These are phyloP conservation scores for Zychaea mexicana DNA, from an alignment of 371 early-diverging fungal genomes.

Conservation along the genomic window DNA sequence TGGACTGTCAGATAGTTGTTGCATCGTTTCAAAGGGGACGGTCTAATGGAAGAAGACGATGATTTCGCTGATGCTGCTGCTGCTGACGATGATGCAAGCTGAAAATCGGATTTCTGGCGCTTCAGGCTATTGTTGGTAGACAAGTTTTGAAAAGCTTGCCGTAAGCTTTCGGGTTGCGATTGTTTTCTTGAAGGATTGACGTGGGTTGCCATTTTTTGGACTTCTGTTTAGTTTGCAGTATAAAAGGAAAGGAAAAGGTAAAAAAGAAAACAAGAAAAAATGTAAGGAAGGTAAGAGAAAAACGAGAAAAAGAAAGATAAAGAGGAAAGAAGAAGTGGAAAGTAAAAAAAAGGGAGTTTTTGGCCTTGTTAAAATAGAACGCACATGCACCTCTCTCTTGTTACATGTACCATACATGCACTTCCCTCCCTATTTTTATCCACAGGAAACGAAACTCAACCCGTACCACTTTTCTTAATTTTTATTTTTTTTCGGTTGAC, in stretches of 20 bases:
- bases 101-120: slow-evolving; percentile 7
- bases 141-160: slow-evolving; percentile 8
- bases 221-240: no score
- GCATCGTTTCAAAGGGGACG: background rate
- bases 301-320: background rate
- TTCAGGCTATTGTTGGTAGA: slow-evolving; percentile 3
- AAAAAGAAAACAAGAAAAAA: background rate
- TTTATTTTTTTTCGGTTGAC: no score
- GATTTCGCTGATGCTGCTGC: background rate
- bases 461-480: no score
- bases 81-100: no score
- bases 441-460: no score
- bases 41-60: background rate
- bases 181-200: background rate
- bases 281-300: no score
- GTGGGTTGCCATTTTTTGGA: slow-evolving; percentile 7
- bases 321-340: background rate
- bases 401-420: no score
- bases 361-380: no score
- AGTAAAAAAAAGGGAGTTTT: background rate
- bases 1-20: slow-evolving; percentile 15
- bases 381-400: no score
- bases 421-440: no score
- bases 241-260: background rate
- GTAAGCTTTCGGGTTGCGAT: background rate